These are phyloP conservation scores for Aspergillus sp. DNA, from an alignment of 2,329 filamentous ascomycete species.

Conservation along the genomic window DNA sequence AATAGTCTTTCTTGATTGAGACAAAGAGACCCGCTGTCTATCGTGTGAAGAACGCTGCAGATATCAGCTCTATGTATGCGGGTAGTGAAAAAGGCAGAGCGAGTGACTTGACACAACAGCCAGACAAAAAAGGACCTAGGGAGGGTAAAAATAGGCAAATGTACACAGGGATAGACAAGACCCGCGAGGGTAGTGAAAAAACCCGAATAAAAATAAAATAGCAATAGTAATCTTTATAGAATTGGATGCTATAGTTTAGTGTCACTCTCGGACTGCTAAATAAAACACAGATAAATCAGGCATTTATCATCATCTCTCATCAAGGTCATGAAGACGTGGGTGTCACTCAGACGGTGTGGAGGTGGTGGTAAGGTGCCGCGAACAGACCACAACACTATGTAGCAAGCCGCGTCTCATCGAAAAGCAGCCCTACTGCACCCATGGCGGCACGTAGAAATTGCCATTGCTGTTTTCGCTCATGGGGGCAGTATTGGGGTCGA, in stretches of 20 bases:
- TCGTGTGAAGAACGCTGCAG: neutral
- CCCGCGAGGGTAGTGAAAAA: neutral
- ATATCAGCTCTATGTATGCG: neutral
- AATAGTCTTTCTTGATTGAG: neutral
- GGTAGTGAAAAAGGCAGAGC: neutral
- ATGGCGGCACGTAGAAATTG: slow-evolving; percentile 34
- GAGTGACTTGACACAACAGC: neutral
- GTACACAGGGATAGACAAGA: neutral
- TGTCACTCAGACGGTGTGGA: slow-evolving; percentile 40
- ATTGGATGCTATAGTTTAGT: slow-evolving; percentile 37
- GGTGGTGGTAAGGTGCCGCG: slow-evolving; percentile 41
- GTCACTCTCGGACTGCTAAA: slow-evolving; percentile 36
- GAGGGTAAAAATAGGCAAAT: neutral
- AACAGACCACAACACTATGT: slow-evolving; percentile 27
- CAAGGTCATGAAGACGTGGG: slow-evolving; percentile 42
- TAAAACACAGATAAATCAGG: slow-evolving; percentile 35
- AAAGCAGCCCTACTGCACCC: slow-evolving; percentile 28
- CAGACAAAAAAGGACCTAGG: too few species aligned
- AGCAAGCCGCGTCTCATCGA: slow-evolving; percentile 14
- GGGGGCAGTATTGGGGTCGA: slow-evolving; percentile 32
- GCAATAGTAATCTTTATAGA: slow-evolving; percentile 22
- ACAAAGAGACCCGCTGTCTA: neutral
- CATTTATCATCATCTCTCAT: slow-evolving; percentile 50
- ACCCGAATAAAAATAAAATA: neutral
- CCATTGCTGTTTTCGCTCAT: slow-evolving; percentile 31